Evolutionary conservation across 1,284 basidiomycete genomes (phyloP), one percentile per base, ranked within the genome.

Genomic region (Retiboletus flavoniger): DNA sequence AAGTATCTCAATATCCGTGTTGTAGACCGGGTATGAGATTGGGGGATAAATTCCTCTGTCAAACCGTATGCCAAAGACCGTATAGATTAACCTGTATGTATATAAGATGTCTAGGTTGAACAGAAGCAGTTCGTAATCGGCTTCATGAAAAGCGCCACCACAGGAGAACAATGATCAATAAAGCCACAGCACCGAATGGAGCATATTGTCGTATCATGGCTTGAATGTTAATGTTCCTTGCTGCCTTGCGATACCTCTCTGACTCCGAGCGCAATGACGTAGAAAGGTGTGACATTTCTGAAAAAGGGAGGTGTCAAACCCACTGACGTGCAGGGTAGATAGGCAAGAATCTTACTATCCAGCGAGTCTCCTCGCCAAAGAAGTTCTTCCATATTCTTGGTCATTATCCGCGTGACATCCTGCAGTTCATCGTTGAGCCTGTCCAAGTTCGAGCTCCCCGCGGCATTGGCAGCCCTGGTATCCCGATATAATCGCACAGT

Each of bases 301-400:
- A 1, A 62, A 51, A 36, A 17, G 19, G 10, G 6, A 32, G 39
- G 41, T 31, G 50, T 58, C 47, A 55, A 45, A 34, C 10, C 17
- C 16, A 45, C n/a, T 46, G 7, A 34, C 35, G 42, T n/a, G n/a
- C 41, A 40, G 49, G 34, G 4, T 1, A 41, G 10, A 47, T 40
- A 31, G 49, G 42, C 51, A 45, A 42, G 42, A 35, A 29, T 72
- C 89, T 64, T 66, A 95, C 95, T 83, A 71, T 98, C 96, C 57
- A 99, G 79, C 38, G 93, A 95, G 71, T 99, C 96, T 21, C 96
- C 96, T 70, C 96, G 80, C 96, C 95, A 98, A 36, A 99, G 76
- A 53, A 99, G 76, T 74, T 99, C 97, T 73, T 99, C 97, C 96
- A 99, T 99, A 71, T 99, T 99, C 78, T 99, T 99, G n/a, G 96